Evolutionary conservation across 371 early-diverging fungal species (phyloP), one percentile per base, ranked within the genome.

Genomic region (Mortierella sp.): DNA sequence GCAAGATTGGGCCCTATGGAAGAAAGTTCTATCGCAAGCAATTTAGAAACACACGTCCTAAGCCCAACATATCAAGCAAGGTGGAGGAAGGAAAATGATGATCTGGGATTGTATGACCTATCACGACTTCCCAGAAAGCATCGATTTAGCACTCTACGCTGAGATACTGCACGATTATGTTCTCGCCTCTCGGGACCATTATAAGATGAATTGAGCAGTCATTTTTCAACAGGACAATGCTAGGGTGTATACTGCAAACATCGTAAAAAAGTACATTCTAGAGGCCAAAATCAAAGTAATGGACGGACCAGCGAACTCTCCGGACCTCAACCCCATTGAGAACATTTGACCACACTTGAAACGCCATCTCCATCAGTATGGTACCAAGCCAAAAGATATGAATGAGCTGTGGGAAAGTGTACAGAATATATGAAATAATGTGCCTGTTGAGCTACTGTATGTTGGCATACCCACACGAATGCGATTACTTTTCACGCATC

Each of bases 181-280:
- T 15, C 10, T 7, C 15, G 10, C 47, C 2, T 62, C 75, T 3
- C 37, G 68, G 9, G 64, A 65, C 23, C 47, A 62, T 34, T 64
- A 43, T 12, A 63, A 60, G 23, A 54, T 67, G 31, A 58, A 71
- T 54, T n/a, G 3, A 26, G 32, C 35, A 28, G 26, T 82, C 47
- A 66, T 79, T 22, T 76, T 82, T 57, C 72, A 82, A 26, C 76
- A 84, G 45, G 82, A 82, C 69, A 82, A 82, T 55, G 70, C 70
- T 35, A 26, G 70, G 1, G 43, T 67, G 9, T 79, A 75, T 32
- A 82, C 64, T 64, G 49, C 49, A 49, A 43, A 71, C 8, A 37
- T 60, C 22, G 31, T 31, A 1, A n/a, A 67, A 29, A 60, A 69
- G 23, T 76, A 49, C 57, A 54, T 80, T 22, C 51, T 43, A 3